Conservation (phyloP, 306 rosid genomes). For the Begonia loranthoides region DNA sequence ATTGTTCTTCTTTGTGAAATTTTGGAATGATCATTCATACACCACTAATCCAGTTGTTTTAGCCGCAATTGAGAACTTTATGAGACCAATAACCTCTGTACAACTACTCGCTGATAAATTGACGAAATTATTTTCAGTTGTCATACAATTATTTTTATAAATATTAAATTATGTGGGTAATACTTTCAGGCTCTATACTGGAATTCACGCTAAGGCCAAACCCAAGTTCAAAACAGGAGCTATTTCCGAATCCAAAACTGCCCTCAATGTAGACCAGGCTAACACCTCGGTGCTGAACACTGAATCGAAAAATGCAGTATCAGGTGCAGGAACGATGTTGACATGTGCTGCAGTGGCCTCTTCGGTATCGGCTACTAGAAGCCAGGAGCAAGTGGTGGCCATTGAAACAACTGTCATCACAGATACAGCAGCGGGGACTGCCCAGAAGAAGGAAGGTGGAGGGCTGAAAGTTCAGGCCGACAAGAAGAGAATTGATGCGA, state of each 20-base stretch:
- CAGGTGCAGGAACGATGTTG: conserved; percentile 34
- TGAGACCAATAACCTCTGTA: no score
- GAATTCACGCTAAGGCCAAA: conserved; percentile 92
- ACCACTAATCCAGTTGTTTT: no score
- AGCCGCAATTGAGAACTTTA: no score
- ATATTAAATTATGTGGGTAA: no score
- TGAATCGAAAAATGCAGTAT: conserved; percentile 40
- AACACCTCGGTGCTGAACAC: conserved; percentile 39
- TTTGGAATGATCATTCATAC: no score
- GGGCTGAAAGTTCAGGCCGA: conserved; percentile 54
- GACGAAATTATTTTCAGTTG: no score
- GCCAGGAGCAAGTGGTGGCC: neutral
- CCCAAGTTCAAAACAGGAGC: conserved; percentile 84
- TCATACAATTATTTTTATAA: no score
- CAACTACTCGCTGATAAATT: no score
- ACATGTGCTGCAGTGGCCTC: conserved; percentile 20
- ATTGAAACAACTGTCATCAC: conserved; percentile 7
- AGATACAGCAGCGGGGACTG: conserved; percentile 10
- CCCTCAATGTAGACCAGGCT: conserved; percentile 74
- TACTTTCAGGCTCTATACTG: conserved; percentile 60
- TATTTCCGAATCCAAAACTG: conserved; percentile 86
- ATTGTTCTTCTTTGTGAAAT: no score
- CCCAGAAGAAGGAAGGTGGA: conserved; percentile 48
- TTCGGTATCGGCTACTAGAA: conserved; percentile 14
- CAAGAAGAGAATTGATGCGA: conserved; percentile 92